A percentile compares a stretch with the other conserved stretches of the same genome.
Conservation (phyloP, 768 basidiomycete genomes). For the Russula abietina region DNA sequence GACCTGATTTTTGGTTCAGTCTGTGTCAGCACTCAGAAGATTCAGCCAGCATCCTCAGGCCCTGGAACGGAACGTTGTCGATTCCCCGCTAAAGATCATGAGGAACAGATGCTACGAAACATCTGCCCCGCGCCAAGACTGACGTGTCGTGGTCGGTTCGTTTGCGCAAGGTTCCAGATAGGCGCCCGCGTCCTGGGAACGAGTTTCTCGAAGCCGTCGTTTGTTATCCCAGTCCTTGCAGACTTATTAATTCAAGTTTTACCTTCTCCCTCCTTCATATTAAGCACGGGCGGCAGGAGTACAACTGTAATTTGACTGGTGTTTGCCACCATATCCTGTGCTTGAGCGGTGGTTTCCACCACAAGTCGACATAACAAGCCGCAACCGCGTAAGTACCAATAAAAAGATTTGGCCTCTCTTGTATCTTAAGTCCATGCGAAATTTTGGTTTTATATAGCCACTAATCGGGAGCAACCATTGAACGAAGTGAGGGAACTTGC, state of each 20-base stretch:
- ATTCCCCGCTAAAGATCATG: too few species aligned
- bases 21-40: neutral
- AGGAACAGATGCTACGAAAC: too few species aligned
- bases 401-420: constrained; percentile 46
- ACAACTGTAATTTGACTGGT: constrained; percentile 92
- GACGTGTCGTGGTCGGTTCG: too few species aligned
- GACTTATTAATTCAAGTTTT: neutral
- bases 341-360: constrained; percentile 99
- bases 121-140: too few species aligned
- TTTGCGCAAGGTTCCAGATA: neutral
- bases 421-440: too few species aligned
- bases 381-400: constrained; percentile 75
- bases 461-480: too few species aligned
- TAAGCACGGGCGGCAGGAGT: constrained; percentile 85
- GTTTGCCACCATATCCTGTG: too few species aligned
- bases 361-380: constrained; percentile 85
- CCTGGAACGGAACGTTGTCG: neutral
- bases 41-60: neutral
- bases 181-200: too few species aligned
- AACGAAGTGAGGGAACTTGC: too few species aligned
- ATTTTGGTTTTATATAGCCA: too few species aligned
- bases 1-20: neutral
- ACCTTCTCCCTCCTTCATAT: neutral
- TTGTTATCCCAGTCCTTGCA: neutral
- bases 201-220: neutral